Base-by-base conservation (phyloP, 139 green algal species). In the Chlamydomonas schloesseri region DNA sequence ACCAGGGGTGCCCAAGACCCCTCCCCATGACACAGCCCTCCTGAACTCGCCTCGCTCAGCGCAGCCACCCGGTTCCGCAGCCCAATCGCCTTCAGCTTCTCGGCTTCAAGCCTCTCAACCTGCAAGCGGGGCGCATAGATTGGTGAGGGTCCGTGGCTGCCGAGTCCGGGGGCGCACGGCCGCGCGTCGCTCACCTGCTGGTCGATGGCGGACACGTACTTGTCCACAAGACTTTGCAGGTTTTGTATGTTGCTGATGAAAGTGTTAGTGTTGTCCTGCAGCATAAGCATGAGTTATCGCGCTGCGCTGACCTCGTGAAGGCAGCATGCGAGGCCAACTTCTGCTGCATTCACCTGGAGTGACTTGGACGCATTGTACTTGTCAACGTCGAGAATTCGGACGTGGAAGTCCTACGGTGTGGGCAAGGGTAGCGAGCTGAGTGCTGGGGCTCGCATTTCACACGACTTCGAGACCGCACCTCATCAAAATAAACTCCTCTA, bases 51-150 rank as follows among this genome's bases (percentile, higher is more conserved):
- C 86, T 96, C 92, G 69, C 94, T 88, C 24, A 94, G 79, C 18
- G 92, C 90, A 37, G 93, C 92, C 36, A 93, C 91, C 60, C 89
- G 86, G 83, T 96, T 96, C 6, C 93, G 77, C 29, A 95, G 31
- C 6, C 93, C 92, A 24, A 96, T 92, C 14, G 93, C 93, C 34
- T 87, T 89, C 3, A 96, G 89, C 84, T 96, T 96, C 84, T 96
- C 92, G 1, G 86, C 80, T 46, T 95, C 93, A 23, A 96, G 93
- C 23, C 81, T 83, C 6, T 94, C 92, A 34, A 93, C 93, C 92
- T 94, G 87, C 42, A 50, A 31, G 50, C 73, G 28, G 4, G n/a
- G n/a, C n/a, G n/a, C n/a, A n/a, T n/a, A n/a, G n/a, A n/a, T n/a
- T n/a, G n/a, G n/a, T n/a, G n/a, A n/a, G n/a, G n/a, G n/a, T n/a